Evolutionary conservation across 1,284 basidiomycete genomes (phyloP).

Genomic region (Malassezia caprae): DNA sequence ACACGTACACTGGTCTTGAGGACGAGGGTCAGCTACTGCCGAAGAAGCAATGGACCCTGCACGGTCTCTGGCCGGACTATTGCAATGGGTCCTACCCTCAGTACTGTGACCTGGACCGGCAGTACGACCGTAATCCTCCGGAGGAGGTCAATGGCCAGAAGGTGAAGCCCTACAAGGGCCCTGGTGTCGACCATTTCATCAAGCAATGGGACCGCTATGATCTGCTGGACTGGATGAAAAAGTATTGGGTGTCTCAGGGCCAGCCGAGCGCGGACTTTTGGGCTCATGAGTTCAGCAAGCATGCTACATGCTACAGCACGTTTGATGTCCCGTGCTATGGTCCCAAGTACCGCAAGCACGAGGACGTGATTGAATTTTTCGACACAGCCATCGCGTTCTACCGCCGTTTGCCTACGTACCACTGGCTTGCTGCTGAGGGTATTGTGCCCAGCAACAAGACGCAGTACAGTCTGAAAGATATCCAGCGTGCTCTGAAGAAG

Average conservation of each 20-base stretch:
- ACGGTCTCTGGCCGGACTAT: conserved; percentile 8
- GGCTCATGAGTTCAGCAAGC: conserved; percentile 13
- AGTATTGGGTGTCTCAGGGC: conserved; percentile 1
- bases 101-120: conserved; percentile 3
- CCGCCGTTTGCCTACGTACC: neutral
- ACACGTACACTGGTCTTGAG: conserved; percentile 2
- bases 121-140: neutral
- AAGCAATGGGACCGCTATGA: neutral
- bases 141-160: neutral
- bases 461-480: neutral
- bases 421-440: conserved; percentile 6
- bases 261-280: conserved; percentile 1
- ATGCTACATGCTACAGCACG: conserved; percentile 7
- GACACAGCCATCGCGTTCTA: neutral
- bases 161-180: neutral
- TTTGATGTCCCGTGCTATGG: conserved; percentile 9
- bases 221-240: conserved; percentile 5
- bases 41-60: conserved; percentile 3
- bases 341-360: neutral
- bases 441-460: conserved; percentile 9
- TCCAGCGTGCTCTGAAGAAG: neutral
- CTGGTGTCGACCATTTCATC: conserved; percentile 1
- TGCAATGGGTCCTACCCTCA: conserved; percentile 8
- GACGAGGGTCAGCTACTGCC: neutral
- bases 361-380: conserved; percentile 5